Evolutionary conservation across 805 yeast species (phyloP), one percentile per base, ranked within the genome.

Genomic region (Suhomyces canberraensis): DNA sequence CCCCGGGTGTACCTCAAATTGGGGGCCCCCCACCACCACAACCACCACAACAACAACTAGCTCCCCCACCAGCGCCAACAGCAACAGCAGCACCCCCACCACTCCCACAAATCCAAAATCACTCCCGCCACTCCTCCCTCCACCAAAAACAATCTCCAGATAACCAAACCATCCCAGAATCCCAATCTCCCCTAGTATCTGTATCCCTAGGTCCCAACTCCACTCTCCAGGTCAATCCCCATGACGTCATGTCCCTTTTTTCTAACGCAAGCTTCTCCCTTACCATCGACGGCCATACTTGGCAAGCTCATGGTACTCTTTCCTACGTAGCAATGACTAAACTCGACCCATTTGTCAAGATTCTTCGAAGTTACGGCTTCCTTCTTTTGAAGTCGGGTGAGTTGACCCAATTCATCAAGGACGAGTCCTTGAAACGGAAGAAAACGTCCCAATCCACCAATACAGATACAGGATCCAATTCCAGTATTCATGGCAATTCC

Each of bases 301-400:
- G 70, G 61, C 72, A 66, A 41, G 60, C 56, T 31, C 71, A 66
- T 31, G 74, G 74, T 2, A 52, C 57, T 6, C 35, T 67, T 15
- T 61, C 72, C 1, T 67, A 63, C 31, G 54, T 64, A 17, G 73
- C 71, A 3, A 43, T 66, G 21, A 60, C 69, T 4, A 68, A 66
- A 41, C 50, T 61, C 31, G 74, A 68, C 40, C 63, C 66, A 3
- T 68, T 60, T 38, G 57, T 64, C 29, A 61, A 59, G 33, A 51
- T 64, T 27, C 48, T 66, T 20, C 50, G 74, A 16, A 58, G 56
- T 18, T 68, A 56, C 45, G 61, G 64, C 8, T 49, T 63, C 11
- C 45, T 52, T 20, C 47, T 66, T 5, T 55, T 68, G 35, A 45
- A 50, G 34, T 47, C 58, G 3, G 73, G 71, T 14, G 62, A 57